Base-by-base conservation (phyloP, 768 basidiomycete genomes). In the Rhizopogon salebrosus region DNA sequence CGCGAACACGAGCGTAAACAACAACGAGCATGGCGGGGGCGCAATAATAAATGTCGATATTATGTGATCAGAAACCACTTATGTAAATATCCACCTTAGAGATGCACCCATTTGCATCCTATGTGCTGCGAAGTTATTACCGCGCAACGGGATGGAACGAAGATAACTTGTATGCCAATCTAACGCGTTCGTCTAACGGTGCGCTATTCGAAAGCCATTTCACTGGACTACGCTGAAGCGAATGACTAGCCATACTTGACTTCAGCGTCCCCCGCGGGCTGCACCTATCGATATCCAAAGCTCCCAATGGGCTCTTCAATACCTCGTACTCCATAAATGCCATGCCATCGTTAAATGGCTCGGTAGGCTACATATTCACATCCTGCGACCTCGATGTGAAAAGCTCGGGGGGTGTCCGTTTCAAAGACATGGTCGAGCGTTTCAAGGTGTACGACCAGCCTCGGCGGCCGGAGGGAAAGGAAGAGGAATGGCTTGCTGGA, bases 131-230 rank as follows among this genome's bases (percentile, higher is more conserved):
- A 57, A 86, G 79, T 67, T 98, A 95, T 70, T 94, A 92, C 75
- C 80, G 82, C 58, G 84, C 84, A n/a, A 97, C 92, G 29, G 90
- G 92, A 56, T 98, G 95, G 95, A 94, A 93, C 61, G 92, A 95
- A 65, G 95, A 98, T 70, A 95, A 95, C 62, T 75, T 95, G 20
- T 98, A 92, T 63, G 83, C 88, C 2, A 92, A 95, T 58, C 62
- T 98, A 40, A 97, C 92, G 1, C 83, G 91, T 51, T 89, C 92
- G 34, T 95, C 94, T 1, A 85, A 80, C 71, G 89, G 93, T 95
- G 54, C 42, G 71, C 20, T 57, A 26, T 29, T 66, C 61, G 36
- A 22, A 16, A 36, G 7, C 13, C 37, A n/a, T 54, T 2, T 41
- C 34, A n/a, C 22, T n/a, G 4, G 23, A 9, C 54, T 29, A 35